Conservation (phyloP, 345 rosid species). For the Anacardium occidentale region DNA sequence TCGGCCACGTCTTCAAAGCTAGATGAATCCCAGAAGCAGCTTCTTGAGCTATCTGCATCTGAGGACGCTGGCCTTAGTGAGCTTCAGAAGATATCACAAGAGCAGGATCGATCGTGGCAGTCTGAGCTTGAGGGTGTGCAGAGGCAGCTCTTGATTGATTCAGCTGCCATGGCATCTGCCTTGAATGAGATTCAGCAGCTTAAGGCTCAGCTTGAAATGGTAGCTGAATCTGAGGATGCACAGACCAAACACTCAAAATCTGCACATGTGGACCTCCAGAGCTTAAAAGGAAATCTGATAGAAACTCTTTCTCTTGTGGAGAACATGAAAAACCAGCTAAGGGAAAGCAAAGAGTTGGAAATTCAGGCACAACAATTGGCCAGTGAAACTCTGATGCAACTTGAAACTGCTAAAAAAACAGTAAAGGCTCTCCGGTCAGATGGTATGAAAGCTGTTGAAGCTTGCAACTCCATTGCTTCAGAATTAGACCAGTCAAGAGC, state of each 20-base stretch:
- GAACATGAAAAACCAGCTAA: constrained; percentile 71
- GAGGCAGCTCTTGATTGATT: constrained; percentile 53
- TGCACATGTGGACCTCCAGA: constrained; percentile 52
- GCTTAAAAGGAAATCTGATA: constrained; percentile 61
- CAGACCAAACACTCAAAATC: constrained; percentile 54
- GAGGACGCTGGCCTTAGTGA: constrained; percentile 44
- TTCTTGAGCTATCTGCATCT: constrained; percentile 49
- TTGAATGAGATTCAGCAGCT: constrained; percentile 72
- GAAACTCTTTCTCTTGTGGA: constrained; percentile 65
- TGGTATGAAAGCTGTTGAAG: constrained; percentile 55
- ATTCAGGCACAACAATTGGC: constrained; percentile 62
- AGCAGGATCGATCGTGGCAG: constrained; percentile 45
- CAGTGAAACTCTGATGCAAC: constrained; percentile 64
- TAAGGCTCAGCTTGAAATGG: constrained; percentile 59
- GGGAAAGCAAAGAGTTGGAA: constrained; percentile 70
- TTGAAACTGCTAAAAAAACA: constrained; percentile 66
- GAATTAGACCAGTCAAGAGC: constrained; percentile 73
- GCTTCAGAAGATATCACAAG: constrained; percentile 47
- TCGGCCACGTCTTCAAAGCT: constrained; percentile 52
- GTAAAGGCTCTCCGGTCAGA: constrained; percentile 65
- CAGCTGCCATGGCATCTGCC: constrained; percentile 55
- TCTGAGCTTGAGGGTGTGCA: constrained; percentile 55
- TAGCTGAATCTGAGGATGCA: constrained; percentile 57
- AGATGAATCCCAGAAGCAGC: constrained; percentile 56
- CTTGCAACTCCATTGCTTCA: constrained; percentile 51